Base-by-base conservation (phyloP, 371 early-diverging fungal species). In the Apophysomyces sp. region DNA sequence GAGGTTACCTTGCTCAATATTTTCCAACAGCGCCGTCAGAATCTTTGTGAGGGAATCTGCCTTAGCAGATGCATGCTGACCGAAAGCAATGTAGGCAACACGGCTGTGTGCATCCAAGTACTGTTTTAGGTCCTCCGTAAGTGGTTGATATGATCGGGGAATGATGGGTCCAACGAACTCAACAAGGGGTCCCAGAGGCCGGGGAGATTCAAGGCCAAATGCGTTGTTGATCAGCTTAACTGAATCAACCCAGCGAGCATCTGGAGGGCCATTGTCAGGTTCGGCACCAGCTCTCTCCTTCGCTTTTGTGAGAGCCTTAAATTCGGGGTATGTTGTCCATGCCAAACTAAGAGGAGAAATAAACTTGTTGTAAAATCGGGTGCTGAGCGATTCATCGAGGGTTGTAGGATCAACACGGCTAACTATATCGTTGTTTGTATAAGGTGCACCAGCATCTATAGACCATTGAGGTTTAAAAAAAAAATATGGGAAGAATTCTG, bases 131-230 rank as follows among this genome's bases (percentile, higher is more conserved):
- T 36, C 18, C 1, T 12, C 27, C 2, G 65, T 54, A 21, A 76
- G n/a, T 12, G 58, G 21, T 8, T 44, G 40, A 21, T 67, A 60
- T 15, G 24, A 31, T 31, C 65, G 56, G 4, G 68, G 63, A 9
- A 76, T 49, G 27, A 76, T 71, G 2, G 80, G 80, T 7, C 80
- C 77, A n/a, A 76, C 57, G 28, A 68, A 44, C 31, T 73, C 71
- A 0, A 76, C 69, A n/a, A 76, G 51, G 2, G 80, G 73, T 13
- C 71, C 67, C 12, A 67, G 5, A 0, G 77, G 77, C 0, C 76
- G 60, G 26, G 80, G 58, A 3, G 66, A 37, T 55, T 74, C 69
- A 3, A 74, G 37, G 4, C 71, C 71, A 29, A 55, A 72, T 0
- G 63, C 21, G 12, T 39, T 70, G 32, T 76, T 76, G n/a, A 76